phyloP scores from a whole-genome alignment of 2,329 filamentous ascomycete genomes.

The Diaporthe sp. region DNA sequence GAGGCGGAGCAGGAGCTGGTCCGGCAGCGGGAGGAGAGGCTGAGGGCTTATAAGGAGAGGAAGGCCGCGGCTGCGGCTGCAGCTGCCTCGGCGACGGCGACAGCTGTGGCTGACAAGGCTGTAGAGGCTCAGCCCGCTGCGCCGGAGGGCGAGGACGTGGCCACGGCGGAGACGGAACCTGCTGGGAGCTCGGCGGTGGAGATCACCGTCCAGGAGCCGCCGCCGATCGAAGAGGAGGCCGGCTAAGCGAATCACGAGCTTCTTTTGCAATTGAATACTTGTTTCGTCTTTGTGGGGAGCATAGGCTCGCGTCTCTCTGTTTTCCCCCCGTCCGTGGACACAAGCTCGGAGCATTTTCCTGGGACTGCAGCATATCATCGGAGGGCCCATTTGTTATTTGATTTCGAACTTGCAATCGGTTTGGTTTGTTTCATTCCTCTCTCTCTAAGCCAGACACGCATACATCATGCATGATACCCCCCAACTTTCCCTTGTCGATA shows the following conservation, averaged over 20 bases:
- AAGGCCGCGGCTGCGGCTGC: slow-evolving; percentile 36
- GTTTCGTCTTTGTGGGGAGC: neutral
- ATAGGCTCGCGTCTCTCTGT: slow-evolving; percentile 7
- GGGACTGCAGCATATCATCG: slow-evolving; percentile 16
- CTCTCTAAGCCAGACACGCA: slow-evolving; percentile 8
- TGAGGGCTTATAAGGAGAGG: slow-evolving; percentile 40
- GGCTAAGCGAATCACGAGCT: slow-evolving; percentile 16
- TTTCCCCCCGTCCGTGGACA: neutral
- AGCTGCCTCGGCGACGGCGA: slow-evolving; percentile 20
- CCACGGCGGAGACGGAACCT: slow-evolving; percentile 4
- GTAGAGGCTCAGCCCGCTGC: neutral
- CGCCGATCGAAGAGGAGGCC: slow-evolving; percentile 21
- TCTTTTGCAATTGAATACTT: slow-evolving; percentile 11
- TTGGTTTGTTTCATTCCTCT: neutral
- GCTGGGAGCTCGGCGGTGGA: slow-evolving; percentile 20
- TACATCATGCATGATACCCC: slow-evolving; percentile 41
- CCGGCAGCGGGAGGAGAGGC: slow-evolving; percentile 58
- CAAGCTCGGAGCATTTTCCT: slow-evolving; percentile 17
- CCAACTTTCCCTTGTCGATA: slow-evolving; percentile 33
- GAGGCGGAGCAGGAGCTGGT: slow-evolving; percentile 64
- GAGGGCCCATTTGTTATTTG: slow-evolving; percentile 18
- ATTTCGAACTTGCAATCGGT: neutral
- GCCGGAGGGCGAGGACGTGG: neutral
- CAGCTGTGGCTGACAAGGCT: slow-evolving; percentile 12
- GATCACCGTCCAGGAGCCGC: neutral